Percentiles rank a stretch among this genome's conserved stretches.
phyloP scores from a whole-genome alignment of 345 rosid species.

The Durio zibethinus region DNA sequence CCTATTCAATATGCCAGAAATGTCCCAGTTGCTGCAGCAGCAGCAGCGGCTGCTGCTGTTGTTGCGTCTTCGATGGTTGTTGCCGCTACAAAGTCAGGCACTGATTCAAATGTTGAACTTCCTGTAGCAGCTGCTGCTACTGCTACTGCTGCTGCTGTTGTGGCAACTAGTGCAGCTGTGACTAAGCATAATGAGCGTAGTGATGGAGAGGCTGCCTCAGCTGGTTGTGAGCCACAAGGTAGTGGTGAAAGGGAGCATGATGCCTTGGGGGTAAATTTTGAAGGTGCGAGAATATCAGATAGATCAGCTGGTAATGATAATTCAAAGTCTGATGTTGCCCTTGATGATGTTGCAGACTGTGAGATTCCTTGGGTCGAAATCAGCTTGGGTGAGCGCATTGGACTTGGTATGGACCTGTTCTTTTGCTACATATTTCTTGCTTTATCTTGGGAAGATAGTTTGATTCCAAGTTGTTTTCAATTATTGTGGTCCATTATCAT shows the following conservation, averaged over 20 bases:
- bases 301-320: slow-evolving; percentile 59
- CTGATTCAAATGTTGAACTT: slow-evolving; percentile 63
- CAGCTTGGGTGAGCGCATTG: slow-evolving; percentile 88
- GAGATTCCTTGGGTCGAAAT: slow-evolving; percentile 92
- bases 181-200: slow-evolving; percentile 57
- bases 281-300: slow-evolving; percentile 62
- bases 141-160: slow-evolving; percentile 90
- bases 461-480: slow-evolving; percentile 6
- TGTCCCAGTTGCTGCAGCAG: slow-evolving; percentile 81
- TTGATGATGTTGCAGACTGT: slow-evolving; percentile 84
- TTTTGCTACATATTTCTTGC: slow-evolving; percentile 21
- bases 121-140: slow-evolving; percentile 96
- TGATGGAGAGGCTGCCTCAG: slow-evolving; percentile 53
- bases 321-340: slow-evolving; percentile 54
- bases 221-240: slow-evolving; percentile 42
- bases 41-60: slow-evolving; percentile 90
- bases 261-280: slow-evolving; percentile 37
- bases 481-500: neutral
- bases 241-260: slow-evolving; percentile 41
- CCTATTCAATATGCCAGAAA: slow-evolving; percentile 44
- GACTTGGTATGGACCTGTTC: slow-evolving; percentile 66
- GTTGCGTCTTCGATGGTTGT: slow-evolving; percentile 96
- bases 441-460: slow-evolving; percentile 18
- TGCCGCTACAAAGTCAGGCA: slow-evolving; percentile 70
- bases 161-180: slow-evolving; percentile 81